Conservation (phyloP, 139 green algal genomes). For the Chlorella sorokiniana region DNA sequence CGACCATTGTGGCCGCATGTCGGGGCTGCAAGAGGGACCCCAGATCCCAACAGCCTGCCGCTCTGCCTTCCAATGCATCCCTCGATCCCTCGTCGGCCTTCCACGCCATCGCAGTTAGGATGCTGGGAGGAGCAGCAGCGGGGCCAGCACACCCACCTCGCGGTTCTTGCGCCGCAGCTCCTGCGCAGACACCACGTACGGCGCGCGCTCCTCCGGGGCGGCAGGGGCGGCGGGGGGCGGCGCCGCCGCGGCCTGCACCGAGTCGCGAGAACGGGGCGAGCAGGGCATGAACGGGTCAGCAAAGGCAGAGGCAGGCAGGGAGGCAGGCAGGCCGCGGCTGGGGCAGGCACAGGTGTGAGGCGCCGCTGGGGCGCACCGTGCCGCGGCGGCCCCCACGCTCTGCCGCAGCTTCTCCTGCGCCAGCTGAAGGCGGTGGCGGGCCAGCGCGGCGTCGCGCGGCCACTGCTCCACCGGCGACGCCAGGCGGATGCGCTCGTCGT, state of each 20-base stretch:
- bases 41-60: no score
- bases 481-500: slow-evolving; percentile 51
- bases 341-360: no score
- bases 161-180: slow-evolving; percentile 9
- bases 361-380: background rate
- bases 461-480: slow-evolving; percentile 26
- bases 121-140: no score
- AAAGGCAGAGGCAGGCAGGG: background rate
- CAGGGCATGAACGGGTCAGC: background rate
- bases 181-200: background rate
- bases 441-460: slow-evolving; percentile 8
- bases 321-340: no score
- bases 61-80: no score
- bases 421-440: background rate
- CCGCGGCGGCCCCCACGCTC: background rate
- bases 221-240: background rate
- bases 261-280: no score
- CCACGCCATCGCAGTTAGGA: no score
- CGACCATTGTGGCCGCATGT: no score
- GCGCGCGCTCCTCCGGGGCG: background rate
- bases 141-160: no score
- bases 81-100: no score
- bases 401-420: slow-evolving; percentile 24
- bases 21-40: no score
- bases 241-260: background rate